These are phyloP conservation scores for Taxawa tesnikishii DNA, from an alignment of 2,329 filamentous ascomycete genomes.

Conservation along the genomic window DNA sequence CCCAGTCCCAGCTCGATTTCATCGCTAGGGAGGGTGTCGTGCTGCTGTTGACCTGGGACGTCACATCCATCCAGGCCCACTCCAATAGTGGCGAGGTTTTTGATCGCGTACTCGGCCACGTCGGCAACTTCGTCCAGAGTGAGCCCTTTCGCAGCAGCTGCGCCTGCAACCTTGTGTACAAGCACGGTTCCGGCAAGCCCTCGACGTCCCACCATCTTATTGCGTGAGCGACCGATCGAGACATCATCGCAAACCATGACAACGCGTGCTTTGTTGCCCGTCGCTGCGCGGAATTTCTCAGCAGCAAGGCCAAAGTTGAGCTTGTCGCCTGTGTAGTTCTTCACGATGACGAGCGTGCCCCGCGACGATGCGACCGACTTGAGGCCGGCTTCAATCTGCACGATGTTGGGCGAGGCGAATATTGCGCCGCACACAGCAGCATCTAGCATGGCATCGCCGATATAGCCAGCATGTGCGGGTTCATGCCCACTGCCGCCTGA, in stretches of 20 bases:
- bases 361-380: neutral
- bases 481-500: conserved; percentile 49
- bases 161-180: neutral
- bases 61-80: conserved; percentile 1
- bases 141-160: neutral
- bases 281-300: too few relatives aligned
- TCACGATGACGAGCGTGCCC: neutral
- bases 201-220: neutral
- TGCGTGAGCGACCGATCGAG: neutral
- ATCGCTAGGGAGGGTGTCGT: conserved; percentile 13
- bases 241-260: conserved; percentile 1
- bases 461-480: neutral
- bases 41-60: neutral
- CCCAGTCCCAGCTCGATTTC: conserved; percentile 17
- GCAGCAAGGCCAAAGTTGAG: neutral
- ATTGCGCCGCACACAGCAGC: neutral
- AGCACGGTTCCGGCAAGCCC: neutral
- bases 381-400: neutral
- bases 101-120: neutral
- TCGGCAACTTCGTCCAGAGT: neutral
- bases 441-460: neutral
- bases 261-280: too few relatives aligned
- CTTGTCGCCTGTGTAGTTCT: conserved; percentile 1
- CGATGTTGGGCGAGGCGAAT: neutral
- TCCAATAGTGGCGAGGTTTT: neutral